Conservation (phyloP, 148 eudicot species). For the Euryodendron excelsum region DNA sequence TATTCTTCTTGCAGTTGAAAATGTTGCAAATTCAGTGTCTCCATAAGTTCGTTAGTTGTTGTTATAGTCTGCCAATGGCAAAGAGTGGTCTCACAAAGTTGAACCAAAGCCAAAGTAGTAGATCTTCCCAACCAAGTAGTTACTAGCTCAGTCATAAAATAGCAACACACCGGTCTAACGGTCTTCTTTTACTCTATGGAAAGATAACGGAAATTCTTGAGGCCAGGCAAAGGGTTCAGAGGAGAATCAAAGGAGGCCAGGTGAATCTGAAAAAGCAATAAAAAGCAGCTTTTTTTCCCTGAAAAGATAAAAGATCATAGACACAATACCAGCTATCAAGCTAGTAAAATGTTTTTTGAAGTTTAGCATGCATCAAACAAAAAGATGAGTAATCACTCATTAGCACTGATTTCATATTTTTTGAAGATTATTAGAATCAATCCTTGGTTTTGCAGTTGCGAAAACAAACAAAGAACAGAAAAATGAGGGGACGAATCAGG, state of each 20-base stretch:
- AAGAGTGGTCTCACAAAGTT: not conserved
- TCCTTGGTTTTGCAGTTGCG: not conserved
- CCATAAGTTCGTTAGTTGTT: not conserved
- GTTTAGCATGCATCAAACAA: not conserved
- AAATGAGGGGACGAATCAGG: not conserved
- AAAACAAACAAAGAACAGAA: not conserved
- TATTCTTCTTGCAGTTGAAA: too few species aligned
- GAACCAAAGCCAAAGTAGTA: not conserved
- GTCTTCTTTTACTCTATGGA: not conserved
- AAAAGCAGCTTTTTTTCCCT: too few species aligned
- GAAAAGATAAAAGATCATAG: too few species aligned
- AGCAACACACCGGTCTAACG: too few species aligned
- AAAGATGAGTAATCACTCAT: not conserved
- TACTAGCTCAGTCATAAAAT: too few species aligned
- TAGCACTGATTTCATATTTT: not conserved
- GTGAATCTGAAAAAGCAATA: too few species aligned
- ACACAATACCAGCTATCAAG: too few species aligned
- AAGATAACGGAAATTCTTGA: not conserved
- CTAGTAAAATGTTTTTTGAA: not conserved
- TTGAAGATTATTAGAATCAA: not conserved
- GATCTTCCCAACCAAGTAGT: too few species aligned
- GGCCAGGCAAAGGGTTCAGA: not conserved
- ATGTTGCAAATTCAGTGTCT: too few species aligned
- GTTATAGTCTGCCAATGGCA: not conserved
- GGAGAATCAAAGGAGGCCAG: not conserved